Evolutionary conservation across 306 rosid species (phyloP).

Genomic region (Cicer judaicum): DNA sequence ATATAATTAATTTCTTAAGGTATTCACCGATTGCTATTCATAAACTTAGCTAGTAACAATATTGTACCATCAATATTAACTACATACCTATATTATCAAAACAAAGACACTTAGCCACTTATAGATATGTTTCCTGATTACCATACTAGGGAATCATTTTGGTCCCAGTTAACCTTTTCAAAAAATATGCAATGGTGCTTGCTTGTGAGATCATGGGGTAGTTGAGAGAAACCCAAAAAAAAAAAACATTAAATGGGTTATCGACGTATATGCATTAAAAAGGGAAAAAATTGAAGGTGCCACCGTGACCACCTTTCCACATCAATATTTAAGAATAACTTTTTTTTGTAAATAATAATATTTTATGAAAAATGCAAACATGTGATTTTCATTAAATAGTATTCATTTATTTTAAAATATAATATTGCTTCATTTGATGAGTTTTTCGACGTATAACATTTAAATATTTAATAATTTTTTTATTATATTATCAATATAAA

Average conservation of each 20-base stretch:
- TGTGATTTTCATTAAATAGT: no score
- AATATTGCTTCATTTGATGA: no score
- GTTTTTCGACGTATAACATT: no score
- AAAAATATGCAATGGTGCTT: neutral
- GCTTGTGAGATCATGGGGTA: constrained; percentile 6
- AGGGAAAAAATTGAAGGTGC: neutral
- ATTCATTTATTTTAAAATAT: no score
- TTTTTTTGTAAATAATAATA: no score
- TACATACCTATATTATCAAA: constrained; percentile 16
- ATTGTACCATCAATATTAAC: constrained; percentile 32
- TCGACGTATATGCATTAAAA: neutral
- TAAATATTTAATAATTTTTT: no score
- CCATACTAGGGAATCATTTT: neutral
- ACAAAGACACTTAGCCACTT: constrained; percentile 17
- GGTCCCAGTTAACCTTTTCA: neutral
- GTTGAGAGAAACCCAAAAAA: neutral
- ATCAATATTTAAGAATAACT: no score
- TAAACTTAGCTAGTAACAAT: neutral
- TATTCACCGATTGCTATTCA: neutral
- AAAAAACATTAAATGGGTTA: neutral
- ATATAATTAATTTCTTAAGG: neutral
- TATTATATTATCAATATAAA: no score
- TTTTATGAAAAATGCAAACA: no score
- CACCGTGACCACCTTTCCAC: neutral
- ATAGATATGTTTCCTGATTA: constrained; percentile 16